These are phyloP conservation scores for Lactarius pseudohatsudake DNA, from an alignment of 768 basidiomycete species.

Conservation along the genomic window DNA sequence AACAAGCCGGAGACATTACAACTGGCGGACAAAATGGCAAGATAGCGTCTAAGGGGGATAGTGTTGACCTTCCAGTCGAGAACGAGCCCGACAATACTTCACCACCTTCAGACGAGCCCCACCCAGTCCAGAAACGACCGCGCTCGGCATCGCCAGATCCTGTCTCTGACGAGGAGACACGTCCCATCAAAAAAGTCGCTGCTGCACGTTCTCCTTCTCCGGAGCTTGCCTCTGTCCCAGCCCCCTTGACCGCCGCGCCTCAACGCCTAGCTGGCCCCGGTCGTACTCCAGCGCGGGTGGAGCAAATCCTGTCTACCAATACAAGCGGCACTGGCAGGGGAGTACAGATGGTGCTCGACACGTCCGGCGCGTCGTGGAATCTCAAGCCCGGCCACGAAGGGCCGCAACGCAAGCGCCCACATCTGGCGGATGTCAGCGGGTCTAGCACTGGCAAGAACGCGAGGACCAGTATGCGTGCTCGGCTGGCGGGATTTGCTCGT, in stretches of 20 bases:
- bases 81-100: not conserved
- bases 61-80: not conserved
- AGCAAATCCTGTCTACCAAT: slow-evolving; percentile 22
- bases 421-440: slow-evolving; percentile 19
- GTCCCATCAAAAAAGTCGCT: not conserved
- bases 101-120: not conserved
- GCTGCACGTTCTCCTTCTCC: not conserved
- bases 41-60: not conserved
- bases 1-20: not conserved
- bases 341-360: slow-evolving; percentile 50
- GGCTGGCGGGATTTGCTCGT: slow-evolving; percentile 55
- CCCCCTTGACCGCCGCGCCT: not conserved
- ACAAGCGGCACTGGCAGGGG: slow-evolving; percentile 32
- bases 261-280: slow-evolving; percentile 22
- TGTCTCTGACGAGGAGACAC: not conserved
- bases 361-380: slow-evolving; percentile 53
- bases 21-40: not conserved
- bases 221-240: not conserved
- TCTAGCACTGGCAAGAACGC: slow-evolving; percentile 28
- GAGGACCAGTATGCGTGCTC: slow-evolving; percentile 44
- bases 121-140: slow-evolving; percentile 12
- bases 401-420: slow-evolving; percentile 24
- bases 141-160: slow-evolving; percentile 7
- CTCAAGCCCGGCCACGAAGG: slow-evolving; percentile 44
- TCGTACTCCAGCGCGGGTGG: slow-evolving; percentile 27